These are phyloP conservation scores for Schwanniomyces etchellsii DNA, from an alignment of 1,139 yeast genomes.

Conservation along the genomic window DNA sequence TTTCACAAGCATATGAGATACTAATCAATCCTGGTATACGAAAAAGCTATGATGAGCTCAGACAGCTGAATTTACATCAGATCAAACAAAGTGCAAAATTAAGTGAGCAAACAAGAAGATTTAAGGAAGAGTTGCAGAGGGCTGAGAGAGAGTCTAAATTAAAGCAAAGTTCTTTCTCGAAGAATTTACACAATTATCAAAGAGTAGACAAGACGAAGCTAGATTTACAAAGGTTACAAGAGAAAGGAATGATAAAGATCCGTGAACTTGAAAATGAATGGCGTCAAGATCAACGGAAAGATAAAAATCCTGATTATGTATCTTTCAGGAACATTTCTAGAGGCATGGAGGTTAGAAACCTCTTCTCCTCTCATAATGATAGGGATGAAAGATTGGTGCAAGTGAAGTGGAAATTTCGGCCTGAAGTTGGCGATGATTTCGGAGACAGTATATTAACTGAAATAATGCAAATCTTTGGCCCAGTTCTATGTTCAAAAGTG, in stretches of 20 bases:
- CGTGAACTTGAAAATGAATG: slow-evolving; percentile 16
- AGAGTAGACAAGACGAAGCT: slow-evolving; percentile 8
- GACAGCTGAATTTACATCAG: slow-evolving; percentile 12
- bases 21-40: slow-evolving; percentile 26
- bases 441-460: slow-evolving; percentile 25
- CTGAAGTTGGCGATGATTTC: slow-evolving; percentile 27
- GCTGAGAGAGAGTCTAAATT: slow-evolving; percentile 19
- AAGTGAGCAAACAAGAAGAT: slow-evolving; percentile 22
- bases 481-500: slow-evolving; percentile 15
- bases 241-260: slow-evolving; percentile 25
- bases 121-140: slow-evolving; percentile 28
- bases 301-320: slow-evolving; percentile 9
- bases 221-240: slow-evolving; percentile 21
- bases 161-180: slow-evolving; percentile 5
- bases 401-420: slow-evolving; percentile 42
- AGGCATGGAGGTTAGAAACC: neutral
- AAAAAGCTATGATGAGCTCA: slow-evolving; percentile 29
- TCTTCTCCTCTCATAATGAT: too few species aligned
- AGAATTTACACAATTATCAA: slow-evolving; percentile 5
- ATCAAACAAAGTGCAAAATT: slow-evolving; percentile 11
- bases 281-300: slow-evolving; percentile 3
- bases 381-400: slow-evolving; percentile 6
- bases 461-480: slow-evolving; percentile 46
- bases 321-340: slow-evolving; percentile 14
- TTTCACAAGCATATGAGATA: slow-evolving; percentile 35